Percentiles rank a stretch among this genome's conserved stretches.
phyloP scores from a whole-genome alignment of 495 filamentous ascomycete genomes.

The Usnea hakonensis region DNA sequence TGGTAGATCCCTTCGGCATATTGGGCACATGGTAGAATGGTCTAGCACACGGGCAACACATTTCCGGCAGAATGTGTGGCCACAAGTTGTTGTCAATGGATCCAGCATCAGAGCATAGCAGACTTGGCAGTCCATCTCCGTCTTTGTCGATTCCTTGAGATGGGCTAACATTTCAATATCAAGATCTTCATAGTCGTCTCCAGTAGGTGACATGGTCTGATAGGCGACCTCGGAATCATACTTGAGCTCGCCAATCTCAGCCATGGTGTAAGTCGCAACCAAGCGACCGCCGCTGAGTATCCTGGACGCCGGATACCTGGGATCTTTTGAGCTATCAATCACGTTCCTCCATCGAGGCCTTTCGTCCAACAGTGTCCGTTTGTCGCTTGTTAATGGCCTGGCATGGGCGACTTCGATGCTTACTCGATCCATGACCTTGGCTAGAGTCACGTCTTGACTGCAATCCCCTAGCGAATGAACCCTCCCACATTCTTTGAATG shows the following conservation, averaged over 20 bases:
- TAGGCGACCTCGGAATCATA: slow-evolving; percentile 50
- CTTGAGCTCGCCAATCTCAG: slow-evolving; percentile 44
- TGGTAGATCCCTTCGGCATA: slow-evolving; percentile 61
- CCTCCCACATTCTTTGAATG: slow-evolving; percentile 54
- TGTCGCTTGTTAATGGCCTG: slow-evolving; percentile 20
- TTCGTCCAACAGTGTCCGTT: slow-evolving; percentile 27
- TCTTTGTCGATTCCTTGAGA: slow-evolving; percentile 51
- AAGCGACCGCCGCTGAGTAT: slow-evolving; percentile 48
- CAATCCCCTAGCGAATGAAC: slow-evolving; percentile 75
- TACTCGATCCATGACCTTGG: slow-evolving; percentile 49
- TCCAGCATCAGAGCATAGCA: slow-evolving; percentile 74
- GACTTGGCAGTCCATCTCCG: slow-evolving; percentile 79
- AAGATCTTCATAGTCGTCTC: slow-evolving; percentile 33
- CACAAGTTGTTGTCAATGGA: slow-evolving; percentile 75
- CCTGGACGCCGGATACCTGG: slow-evolving; percentile 19
- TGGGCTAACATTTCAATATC: slow-evolving; percentile 47
- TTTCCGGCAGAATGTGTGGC: slow-evolving; percentile 79
- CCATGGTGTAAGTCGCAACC: slow-evolving; percentile 51
- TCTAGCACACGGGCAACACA: slow-evolving; percentile 69
- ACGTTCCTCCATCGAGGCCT: slow-evolving; percentile 20
- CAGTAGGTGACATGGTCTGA: slow-evolving; percentile 30
- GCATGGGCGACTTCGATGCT: slow-evolving; percentile 25
- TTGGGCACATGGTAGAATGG: slow-evolving; percentile 67
- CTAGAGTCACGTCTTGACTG: slow-evolving; percentile 64
- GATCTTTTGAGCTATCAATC: slow-evolving; percentile 21